A percentile compares a stretch with the other conserved stretches of the same genome.
These are phyloP conservation scores for Aureococcus anophagefferens DNA, from an alignment of 108 stramenopile genomes.

Conservation along the genomic window DNA sequence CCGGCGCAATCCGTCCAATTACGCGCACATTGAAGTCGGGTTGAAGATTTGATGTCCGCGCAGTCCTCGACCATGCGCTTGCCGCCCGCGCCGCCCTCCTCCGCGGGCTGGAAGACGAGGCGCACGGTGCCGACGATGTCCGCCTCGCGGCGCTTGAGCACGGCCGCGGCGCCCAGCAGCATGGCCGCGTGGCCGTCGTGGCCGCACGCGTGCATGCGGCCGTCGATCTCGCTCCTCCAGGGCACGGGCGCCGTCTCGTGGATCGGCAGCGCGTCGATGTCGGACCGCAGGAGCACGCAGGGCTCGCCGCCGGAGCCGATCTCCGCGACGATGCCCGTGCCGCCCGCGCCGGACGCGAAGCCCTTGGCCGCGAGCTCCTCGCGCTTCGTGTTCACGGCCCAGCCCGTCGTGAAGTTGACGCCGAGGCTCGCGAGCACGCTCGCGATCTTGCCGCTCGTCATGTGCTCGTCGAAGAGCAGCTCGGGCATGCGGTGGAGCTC, in stretches of 20 bases:
- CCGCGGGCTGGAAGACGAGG: slow-evolving; percentile 81
- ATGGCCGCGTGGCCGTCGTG: slow-evolving; percentile 85
- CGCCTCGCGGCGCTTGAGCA: slow-evolving; percentile 50
- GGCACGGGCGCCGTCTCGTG: slow-evolving; percentile 44
- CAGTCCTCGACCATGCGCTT: slow-evolving; percentile 73
- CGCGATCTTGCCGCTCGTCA: too few species aligned
- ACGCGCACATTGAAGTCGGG: too few species aligned
- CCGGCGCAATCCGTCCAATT: too few species aligned
- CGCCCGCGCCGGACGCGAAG: slow-evolving; percentile 34
- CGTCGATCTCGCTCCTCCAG: slow-evolving; percentile 46
- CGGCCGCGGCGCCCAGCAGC: slow-evolving; percentile 66
- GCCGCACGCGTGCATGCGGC: slow-evolving; percentile 86
- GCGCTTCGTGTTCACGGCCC: background rate
- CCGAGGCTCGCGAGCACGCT: background rate
- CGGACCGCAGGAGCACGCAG: slow-evolving; percentile 69
- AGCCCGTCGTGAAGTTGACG: slow-evolving; percentile 1
- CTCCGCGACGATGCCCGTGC: slow-evolving; percentile 65
- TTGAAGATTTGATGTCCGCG: too few species aligned
- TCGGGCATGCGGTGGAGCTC: too few species aligned
- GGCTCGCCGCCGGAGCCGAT: slow-evolving; percentile 62
- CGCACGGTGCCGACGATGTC: slow-evolving; percentile 59
- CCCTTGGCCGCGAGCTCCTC: background rate
- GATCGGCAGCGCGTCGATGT: slow-evolving; percentile 89
- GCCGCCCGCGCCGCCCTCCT: slow-evolving; percentile 81
- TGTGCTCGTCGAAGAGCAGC: too few species aligned